phyloP scores from a whole-genome alignment of 2,329 filamentous ascomycete species.

The Calonectria leucothoes region DNA sequence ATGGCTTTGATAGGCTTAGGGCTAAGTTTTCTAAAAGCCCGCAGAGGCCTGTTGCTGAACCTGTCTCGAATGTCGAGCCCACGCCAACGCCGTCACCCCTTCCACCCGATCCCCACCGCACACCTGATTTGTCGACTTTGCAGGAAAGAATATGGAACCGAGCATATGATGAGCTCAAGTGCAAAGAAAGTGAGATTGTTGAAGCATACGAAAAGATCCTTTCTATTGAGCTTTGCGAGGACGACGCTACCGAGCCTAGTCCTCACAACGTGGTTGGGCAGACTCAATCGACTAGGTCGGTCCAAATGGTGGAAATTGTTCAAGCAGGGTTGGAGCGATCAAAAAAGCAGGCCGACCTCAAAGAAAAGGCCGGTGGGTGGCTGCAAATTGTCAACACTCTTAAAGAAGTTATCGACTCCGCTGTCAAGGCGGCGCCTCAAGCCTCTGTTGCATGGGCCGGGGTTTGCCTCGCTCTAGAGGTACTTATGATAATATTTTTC shows the following conservation, averaged over 20 bases:
- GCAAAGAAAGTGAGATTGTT: slow-evolving; percentile 24
- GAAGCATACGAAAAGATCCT: slow-evolving; percentile 36
- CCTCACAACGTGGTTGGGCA: background rate
- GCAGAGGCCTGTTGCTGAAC: background rate
- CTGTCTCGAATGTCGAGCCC: background rate
- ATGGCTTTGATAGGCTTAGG: background rate
- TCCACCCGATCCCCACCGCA: background rate
- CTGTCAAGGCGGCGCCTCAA: slow-evolving; percentile 44
- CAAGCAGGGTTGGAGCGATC: slow-evolving; percentile 11
- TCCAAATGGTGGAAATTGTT: slow-evolving; percentile 21
- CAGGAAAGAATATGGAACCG: slow-evolving; percentile 24
- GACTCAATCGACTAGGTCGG: background rate
- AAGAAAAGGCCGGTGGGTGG: background rate
- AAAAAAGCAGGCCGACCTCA: background rate
- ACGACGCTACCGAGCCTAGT: background rate
- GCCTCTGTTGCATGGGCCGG: slow-evolving; percentile 51
- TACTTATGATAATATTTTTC: slow-evolving; percentile 15
- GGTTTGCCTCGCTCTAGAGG: slow-evolving; percentile 48
- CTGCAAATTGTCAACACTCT: background rate
- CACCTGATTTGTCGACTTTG: background rate
- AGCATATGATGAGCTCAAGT: slow-evolving; percentile 34
- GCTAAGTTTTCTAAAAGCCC: background rate
- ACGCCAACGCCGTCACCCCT: too few species aligned
- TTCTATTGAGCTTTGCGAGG: slow-evolving; percentile 18
- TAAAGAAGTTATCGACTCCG: slow-evolving; percentile 21